Conservation (phyloP, 257 asterid genomes). For the Gynochthodes officinalis region DNA sequence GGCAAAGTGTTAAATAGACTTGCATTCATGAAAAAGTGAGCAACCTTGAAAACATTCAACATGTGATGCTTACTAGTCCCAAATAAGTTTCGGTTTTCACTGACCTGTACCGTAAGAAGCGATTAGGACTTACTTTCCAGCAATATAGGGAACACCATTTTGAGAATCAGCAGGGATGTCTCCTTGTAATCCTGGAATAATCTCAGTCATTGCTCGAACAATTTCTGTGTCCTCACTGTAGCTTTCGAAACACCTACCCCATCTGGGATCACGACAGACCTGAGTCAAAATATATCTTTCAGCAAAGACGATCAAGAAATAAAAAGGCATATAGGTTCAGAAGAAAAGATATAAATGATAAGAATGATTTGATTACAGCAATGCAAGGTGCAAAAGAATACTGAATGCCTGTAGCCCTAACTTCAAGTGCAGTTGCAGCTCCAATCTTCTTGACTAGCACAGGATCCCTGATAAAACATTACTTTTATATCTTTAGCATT, state of each 20-base stretch:
- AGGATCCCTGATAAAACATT: slow-evolving; percentile 45
- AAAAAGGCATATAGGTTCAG: neutral
- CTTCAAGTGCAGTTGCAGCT: slow-evolving; percentile 76
- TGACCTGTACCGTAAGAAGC: neutral
- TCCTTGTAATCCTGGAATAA: slow-evolving; percentile 77
- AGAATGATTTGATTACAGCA: slow-evolving; percentile 38
- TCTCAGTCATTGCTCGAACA: slow-evolving; percentile 65
- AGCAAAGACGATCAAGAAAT: slow-evolving; percentile 5
- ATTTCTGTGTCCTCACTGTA: slow-evolving; percentile 62
- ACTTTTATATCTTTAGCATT: slow-evolving; percentile 7
- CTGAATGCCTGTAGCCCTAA: slow-evolving; percentile 63
- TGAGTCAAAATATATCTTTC: slow-evolving; percentile 14
- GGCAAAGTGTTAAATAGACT: neutral
- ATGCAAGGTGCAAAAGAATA: slow-evolving; percentile 66
- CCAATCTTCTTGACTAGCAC: slow-evolving; percentile 54
- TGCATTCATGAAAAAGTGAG: neutral
- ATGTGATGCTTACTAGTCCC: too few relatives aligned
- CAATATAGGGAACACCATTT: slow-evolving; percentile 60
- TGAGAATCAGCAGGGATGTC: slow-evolving; percentile 46
- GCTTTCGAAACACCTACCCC: slow-evolving; percentile 90
- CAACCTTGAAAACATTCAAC: neutral
- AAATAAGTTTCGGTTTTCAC: too few relatives aligned
- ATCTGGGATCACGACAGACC: slow-evolving; percentile 89
- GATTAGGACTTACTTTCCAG: slow-evolving; percentile 51
- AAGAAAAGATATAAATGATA: neutral